These are phyloP conservation scores for Saccharomyces hybrid DNA, from an alignment of 1,139 yeast genomes.

Conservation along the genomic window DNA sequence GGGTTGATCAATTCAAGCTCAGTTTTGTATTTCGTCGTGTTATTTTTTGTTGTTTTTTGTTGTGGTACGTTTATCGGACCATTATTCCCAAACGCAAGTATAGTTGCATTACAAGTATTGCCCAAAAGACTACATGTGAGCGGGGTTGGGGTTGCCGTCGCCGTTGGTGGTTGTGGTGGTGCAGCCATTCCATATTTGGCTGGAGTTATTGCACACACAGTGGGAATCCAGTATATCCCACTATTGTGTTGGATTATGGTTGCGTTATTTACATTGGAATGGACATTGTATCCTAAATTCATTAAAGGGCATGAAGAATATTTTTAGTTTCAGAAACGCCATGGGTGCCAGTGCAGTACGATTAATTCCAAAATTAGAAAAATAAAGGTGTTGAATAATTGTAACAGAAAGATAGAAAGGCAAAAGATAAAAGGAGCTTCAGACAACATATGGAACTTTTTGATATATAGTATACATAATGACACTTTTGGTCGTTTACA, in stretches of 20 bases:
- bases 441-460: neutral
- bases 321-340: conserved; percentile 5
- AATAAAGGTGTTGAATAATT: neutral
- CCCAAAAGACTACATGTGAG: conserved; percentile 56
- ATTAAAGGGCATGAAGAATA: conserved; percentile 17
- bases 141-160: conserved; percentile 70
- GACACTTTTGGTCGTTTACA: neutral
- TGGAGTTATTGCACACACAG: conserved; percentile 38
- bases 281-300: conserved; percentile 30
- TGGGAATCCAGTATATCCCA: conserved; percentile 29
- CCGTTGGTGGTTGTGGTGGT: conserved; percentile 75
- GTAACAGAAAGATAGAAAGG: neutral
- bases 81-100: conserved; percentile 66
- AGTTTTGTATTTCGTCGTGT: conserved; percentile 25
- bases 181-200: conserved; percentile 60
- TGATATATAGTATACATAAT: neutral
- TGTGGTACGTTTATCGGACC: conserved; percentile 75
- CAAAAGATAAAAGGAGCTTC: neutral
- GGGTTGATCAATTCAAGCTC: conserved; percentile 17
- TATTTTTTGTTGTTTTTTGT: conserved; percentile 36
- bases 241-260: conserved; percentile 26
- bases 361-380: neutral
- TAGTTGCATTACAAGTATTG: conserved; percentile 52
- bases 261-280: conserved; percentile 24
- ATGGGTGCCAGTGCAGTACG: neutral